These are phyloP conservation scores for Triticum turgidum DNA, from an alignment of 176 grass and related monocot genomes.

Conservation along the genomic window DNA sequence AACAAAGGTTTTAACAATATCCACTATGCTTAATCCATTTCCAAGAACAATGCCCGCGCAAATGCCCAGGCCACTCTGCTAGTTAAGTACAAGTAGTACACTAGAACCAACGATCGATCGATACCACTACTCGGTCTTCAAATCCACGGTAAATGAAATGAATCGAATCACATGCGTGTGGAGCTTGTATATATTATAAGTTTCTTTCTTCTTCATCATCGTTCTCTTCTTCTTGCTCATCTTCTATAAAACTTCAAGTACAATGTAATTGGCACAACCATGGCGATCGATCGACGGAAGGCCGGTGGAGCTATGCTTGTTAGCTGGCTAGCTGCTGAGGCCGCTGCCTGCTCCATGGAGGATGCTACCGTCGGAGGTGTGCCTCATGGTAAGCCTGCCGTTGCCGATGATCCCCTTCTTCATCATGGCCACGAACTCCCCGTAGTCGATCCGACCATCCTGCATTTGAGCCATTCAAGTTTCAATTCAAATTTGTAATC, in stretches of 20 bases:
- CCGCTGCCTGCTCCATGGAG: neutral
- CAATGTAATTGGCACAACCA: neutral
- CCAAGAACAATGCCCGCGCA: too few species aligned
- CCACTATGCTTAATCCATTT: too few species aligned
- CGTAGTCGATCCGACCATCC: slow-evolving; percentile 70
- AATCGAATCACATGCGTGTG: too few species aligned
- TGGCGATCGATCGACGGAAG: neutral
- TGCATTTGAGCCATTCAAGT: neutral
- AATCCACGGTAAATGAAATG: too few species aligned
- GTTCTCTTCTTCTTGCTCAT: too few species aligned
- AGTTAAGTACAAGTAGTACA: too few species aligned
- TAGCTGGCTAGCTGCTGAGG: neutral
- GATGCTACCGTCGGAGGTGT: slow-evolving; percentile 41
- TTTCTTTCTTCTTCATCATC: too few species aligned
- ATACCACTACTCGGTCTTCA: too few species aligned
- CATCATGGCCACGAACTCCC: slow-evolving; percentile 82
- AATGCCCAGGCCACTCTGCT: too few species aligned
- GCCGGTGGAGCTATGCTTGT: neutral
- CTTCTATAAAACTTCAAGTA: neutral
- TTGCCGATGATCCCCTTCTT: slow-evolving; percentile 65
- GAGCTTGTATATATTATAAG: too few species aligned
- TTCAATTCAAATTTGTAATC: neutral
- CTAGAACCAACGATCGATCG: too few species aligned
- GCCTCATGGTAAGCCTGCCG: slow-evolving; percentile 48
- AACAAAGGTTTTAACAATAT: too few species aligned